These are phyloP conservation scores for Ophiostoma triangulosporum DNA, from an alignment of 2,329 filamentous ascomycete genomes.

Conservation along the genomic window DNA sequence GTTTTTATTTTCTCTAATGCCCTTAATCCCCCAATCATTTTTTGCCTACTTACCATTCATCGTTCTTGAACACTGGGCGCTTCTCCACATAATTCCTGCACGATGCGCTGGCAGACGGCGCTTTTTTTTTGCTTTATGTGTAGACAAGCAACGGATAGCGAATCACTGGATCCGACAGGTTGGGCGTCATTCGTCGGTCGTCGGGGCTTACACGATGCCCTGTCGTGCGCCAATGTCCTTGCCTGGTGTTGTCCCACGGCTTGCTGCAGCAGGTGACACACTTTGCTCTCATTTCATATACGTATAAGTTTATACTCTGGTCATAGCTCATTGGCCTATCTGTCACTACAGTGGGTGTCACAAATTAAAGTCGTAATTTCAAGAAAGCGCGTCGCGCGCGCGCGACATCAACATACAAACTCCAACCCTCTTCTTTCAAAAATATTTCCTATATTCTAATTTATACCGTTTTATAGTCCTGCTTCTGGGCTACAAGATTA, in stretches of 20 bases:
- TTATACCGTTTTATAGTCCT: too few relatives aligned
- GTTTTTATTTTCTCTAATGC: not conserved
- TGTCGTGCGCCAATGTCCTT: not conserved
- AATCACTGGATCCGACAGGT: slow-evolving; percentile 13
- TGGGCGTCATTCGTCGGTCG: slow-evolving; percentile 5
- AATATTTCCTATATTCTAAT: too few relatives aligned
- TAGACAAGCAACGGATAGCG: slow-evolving; percentile 14
- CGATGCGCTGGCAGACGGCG: slow-evolving; percentile 23
- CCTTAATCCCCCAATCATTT: slow-evolving; percentile 4
- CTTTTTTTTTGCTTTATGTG: slow-evolving; percentile 9
- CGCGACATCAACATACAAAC: too few relatives aligned
- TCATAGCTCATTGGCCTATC: too few relatives aligned
- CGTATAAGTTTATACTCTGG: too few relatives aligned
- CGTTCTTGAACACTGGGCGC: slow-evolving; percentile 7
- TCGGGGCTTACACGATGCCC: not conserved
- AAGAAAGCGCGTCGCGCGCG: too few relatives aligned
- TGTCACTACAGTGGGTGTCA: too few relatives aligned
- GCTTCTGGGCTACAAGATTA: too few relatives aligned
- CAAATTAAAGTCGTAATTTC: too few relatives aligned
- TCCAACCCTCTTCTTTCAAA: too few relatives aligned
- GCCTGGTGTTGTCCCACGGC: slow-evolving; percentile 1
- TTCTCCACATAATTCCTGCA: slow-evolving; percentile 23
- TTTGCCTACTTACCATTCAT: slow-evolving; percentile 5
- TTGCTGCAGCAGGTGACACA: slow-evolving; percentile 1
- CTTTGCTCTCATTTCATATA: not conserved